These are phyloP conservation scores for Collybia sp. DNA, from an alignment of 768 basidiomycete species.

Conservation along the genomic window DNA sequence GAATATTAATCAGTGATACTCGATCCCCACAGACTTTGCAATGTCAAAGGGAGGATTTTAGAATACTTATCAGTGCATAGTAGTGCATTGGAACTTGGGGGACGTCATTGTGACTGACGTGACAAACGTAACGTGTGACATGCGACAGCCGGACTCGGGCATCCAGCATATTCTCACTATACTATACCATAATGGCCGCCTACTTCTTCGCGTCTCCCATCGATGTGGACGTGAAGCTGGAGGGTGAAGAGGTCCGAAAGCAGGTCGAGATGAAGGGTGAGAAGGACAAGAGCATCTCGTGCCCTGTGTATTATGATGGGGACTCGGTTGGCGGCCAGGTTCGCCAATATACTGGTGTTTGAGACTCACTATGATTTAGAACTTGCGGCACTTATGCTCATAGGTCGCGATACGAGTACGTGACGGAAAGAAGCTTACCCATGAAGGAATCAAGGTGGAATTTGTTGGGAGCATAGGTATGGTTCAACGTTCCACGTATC, in stretches of 20 bases:
- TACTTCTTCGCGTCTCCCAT: constrained; percentile 92
- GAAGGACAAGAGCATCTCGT: constrained; percentile 79
- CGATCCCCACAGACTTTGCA: too few relatives aligned
- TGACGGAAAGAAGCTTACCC: constrained; percentile 91
- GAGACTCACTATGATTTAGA: neutral
- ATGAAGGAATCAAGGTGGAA: constrained; percentile 97
- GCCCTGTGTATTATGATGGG: constrained; percentile 95
- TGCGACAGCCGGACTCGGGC: too few relatives aligned
- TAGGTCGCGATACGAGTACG: constrained; percentile 85
- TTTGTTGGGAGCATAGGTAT: constrained; percentile 93
- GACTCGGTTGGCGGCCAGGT: constrained; percentile 90
- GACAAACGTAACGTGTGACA: too few relatives aligned
- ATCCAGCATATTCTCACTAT: too few relatives aligned
- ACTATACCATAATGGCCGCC: constrained; percentile 53
- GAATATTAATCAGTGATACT: too few relatives aligned
- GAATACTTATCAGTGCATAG: too few relatives aligned
- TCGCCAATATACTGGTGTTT: constrained; percentile 6
- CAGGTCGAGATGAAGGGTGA: constrained; percentile 88
- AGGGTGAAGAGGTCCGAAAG: constrained; percentile 83
- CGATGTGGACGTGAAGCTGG: constrained; percentile 86
- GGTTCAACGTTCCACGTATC: constrained; percentile 15
- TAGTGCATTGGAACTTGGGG: too few relatives aligned
- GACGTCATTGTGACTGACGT: too few relatives aligned
- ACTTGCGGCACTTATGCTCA: neutral
- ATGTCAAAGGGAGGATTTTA: too few relatives aligned